Base-by-base conservation (phyloP, 2,329 filamentous ascomycete species). In the Raffaelea arxii region DNA sequence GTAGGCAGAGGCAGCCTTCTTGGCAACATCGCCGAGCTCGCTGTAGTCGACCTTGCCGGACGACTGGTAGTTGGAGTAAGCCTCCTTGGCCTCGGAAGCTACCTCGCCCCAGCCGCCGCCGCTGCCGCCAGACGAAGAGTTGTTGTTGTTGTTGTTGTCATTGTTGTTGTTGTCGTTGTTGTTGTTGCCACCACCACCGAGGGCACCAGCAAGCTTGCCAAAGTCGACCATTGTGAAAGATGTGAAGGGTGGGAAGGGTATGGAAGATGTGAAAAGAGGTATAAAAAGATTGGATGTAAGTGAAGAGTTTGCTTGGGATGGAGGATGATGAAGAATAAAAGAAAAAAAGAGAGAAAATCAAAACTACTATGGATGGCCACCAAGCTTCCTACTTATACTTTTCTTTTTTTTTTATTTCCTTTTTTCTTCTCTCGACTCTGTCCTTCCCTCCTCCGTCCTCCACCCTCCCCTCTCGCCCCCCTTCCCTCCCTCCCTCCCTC, bases 1-100 rank as follows among this genome's bases (percentile, higher is more conserved):
- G 54, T 56, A 56, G 7, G 53, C 56, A 10, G 52, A 51, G 41
- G 63, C 60, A 25, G 64, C 61, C 44, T 59, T 57, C 51, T 61
- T 58, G 35, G 62, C 63, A 1, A 65, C 51, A 41, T 51, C 46
- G 41, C 55, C 57, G 21, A 64, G 54, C 47, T 60, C 57, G 38
- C 46, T 48, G 49, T 55, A 60, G 46, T 65, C 61, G 44, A 61
- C 55, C 19, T 42, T 56, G 19, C 60, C 61, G 61, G 64, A 63
- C 43, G 49, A 47, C 47, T 49, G 27, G 51, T 51, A 56, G 46
- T 51, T 50, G 19, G 23, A 38, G 44, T 35, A 52, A 47, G 51
- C 54, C 49, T 54, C 37, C 50, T 56, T 56, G 53, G 53, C 54
- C 2, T 35, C 44, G 23, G 39, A 21, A 50, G 53, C 54, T 35